Evolutionary conservation across 2,329 filamentous ascomycete species (phyloP).

Genomic region (Stagonosporopsis cucurbitacearum): DNA sequence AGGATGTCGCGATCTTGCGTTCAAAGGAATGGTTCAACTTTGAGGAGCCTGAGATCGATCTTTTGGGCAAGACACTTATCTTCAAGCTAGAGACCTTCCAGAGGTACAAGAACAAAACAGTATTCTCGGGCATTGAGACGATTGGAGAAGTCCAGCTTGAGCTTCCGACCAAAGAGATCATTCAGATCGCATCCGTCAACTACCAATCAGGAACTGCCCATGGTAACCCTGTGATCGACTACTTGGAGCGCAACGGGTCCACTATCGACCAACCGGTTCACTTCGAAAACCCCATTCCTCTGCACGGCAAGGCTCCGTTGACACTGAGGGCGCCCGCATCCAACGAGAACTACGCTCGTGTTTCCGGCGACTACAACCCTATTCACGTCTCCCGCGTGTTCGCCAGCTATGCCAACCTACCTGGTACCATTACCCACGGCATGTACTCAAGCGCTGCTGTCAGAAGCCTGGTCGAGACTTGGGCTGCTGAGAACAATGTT

Average conservation of each 20-base stretch:
- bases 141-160: slow-evolving; percentile 91
- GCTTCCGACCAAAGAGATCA: slow-evolving; percentile 94
- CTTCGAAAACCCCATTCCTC: slow-evolving; percentile 96
- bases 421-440: slow-evolving; percentile 96
- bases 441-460: slow-evolving; percentile 99
- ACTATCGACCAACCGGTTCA: slow-evolving; percentile 95
- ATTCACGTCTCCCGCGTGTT: slow-evolving; percentile 98
- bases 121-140: slow-evolving; percentile 92
- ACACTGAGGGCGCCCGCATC: slow-evolving; percentile 89
- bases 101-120: slow-evolving; percentile 91
- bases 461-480: slow-evolving; percentile 94
- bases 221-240: slow-evolving; percentile 96
- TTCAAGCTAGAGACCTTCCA: slow-evolving; percentile 95
- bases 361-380: slow-evolving; percentile 98
- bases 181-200: slow-evolving; percentile 96
- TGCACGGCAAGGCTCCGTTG: slow-evolving; percentile 89
- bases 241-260: slow-evolving; percentile 87
- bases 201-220: slow-evolving; percentile 91
- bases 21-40: slow-evolving; percentile 98
- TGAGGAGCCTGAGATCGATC: slow-evolving; percentile 81
- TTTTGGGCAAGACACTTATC: slow-evolving; percentile 89
- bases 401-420: slow-evolving; percentile 91
- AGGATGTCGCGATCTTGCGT: slow-evolving; percentile 90
- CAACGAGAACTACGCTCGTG: slow-evolving; percentile 96
- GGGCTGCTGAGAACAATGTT: slow-evolving; percentile 98